Conservation (phyloP, 352 stramenopile species). For the Phytophthora fragariae region DNA sequence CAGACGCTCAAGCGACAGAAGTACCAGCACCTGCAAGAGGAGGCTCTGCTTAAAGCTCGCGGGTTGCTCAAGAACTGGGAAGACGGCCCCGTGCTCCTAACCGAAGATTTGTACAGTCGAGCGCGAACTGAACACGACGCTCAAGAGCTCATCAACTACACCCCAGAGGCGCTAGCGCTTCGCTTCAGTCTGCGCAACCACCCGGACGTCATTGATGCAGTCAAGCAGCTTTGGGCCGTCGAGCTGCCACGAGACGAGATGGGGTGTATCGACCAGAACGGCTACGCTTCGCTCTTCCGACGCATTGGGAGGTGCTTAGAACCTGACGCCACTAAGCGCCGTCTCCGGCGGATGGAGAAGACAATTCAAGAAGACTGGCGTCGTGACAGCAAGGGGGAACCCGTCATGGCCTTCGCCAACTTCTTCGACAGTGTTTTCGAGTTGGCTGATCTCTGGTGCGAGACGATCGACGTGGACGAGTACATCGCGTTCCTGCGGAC, state of each 20-base stretch:
- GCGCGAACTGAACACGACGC: constrained; percentile 55
- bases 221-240: constrained; percentile 66
- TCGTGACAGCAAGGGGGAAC: constrained; percentile 64
- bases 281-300: constrained; percentile 64
- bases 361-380: constrained; percentile 72
- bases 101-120: constrained; percentile 64
- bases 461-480: constrained; percentile 72
- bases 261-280: constrained; percentile 66
- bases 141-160: constrained; percentile 74
- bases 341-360: constrained; percentile 42
- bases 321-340: constrained; percentile 42
- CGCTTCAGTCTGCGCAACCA: constrained; percentile 76
- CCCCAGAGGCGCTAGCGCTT: constrained; percentile 65
- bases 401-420: constrained; percentile 64
- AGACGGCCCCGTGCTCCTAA: constrained; percentile 63
- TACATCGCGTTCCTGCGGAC: constrained; percentile 65
- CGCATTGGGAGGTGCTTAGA: constrained; percentile 65
- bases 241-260: constrained; percentile 63
- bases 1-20: constrained; percentile 75
- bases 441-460: constrained; percentile 76
- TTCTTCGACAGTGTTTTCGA: constrained; percentile 85
- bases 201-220: constrained; percentile 49
- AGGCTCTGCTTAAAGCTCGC: constrained; percentile 63
- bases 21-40: constrained; percentile 78
- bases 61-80: constrained; percentile 77